Evolutionary conservation across 441 rosid genomes (phyloP), one percentile per base, ranked within the genome.

Genomic region (Mallotus japonicus): DNA sequence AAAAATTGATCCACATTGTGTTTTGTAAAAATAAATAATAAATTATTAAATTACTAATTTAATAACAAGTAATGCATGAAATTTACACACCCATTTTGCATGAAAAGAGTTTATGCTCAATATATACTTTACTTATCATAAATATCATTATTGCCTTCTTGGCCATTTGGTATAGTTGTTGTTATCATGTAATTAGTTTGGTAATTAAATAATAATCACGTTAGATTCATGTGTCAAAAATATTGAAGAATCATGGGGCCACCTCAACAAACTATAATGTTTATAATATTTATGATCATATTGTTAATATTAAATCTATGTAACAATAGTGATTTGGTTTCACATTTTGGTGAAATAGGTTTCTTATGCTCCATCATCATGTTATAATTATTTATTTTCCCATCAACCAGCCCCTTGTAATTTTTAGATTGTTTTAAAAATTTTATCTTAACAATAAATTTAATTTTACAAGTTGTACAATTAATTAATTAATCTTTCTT

Each of bases 181-280:
- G 60, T 28, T 51, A 58, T 46, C 17, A 57, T 20, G 62, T 69
- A 40, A 17, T 70, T 14, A 58, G 24, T 59, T 46, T 59, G 46
- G 65, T 70, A 16, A 69, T 69, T 57, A 69, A 51, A 70, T 46
- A 59, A 59, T 59, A 8, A 46, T 70, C 66, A 59, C 44, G 57
- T 11, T 59, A 49, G 66, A 6, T 53, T 51, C 47, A 67, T 51
- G 71, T 67, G 60, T 40, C 47, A 51, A 51, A 67, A 53, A 53
- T 34, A 49, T 60, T 59, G 44, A 28, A 46, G 44, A 22, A n/a
- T 9, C 49, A 46, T 16, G 46, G 65, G 24, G 66, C 66, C 73
- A 70, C 0, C 66, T 60, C 73, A 70, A 10, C 73, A 17, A 60
- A 60, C 66, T 5, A 47, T 70, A 13, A 34, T 16, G 15, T 28